phyloP scores from a whole-genome alignment of 2,329 filamentous ascomycete genomes.

The Pseudogymnoascus sp. region DNA sequence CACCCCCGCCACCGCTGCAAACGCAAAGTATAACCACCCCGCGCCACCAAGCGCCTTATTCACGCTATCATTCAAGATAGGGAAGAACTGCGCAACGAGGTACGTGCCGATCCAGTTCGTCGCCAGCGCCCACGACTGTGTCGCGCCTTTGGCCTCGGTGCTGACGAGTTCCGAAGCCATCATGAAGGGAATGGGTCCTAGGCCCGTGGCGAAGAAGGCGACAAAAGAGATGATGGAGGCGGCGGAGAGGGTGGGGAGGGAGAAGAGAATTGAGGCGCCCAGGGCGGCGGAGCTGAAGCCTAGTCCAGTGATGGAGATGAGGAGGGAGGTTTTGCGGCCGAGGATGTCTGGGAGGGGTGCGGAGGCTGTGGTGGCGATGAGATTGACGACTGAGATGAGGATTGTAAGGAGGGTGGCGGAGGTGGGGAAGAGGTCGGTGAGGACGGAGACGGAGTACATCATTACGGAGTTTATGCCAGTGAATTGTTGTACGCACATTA shows the following conservation, averaged over 20 bases:
- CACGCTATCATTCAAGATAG: slow-evolving; percentile 68
- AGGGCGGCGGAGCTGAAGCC: slow-evolving; percentile 68
- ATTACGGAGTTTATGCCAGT: slow-evolving; percentile 95
- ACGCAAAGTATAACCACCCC: slow-evolving; percentile 88
- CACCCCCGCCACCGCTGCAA: slow-evolving; percentile 62
- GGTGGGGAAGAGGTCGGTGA: slow-evolving; percentile 71
- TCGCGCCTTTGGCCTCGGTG: slow-evolving; percentile 81
- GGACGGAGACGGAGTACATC: slow-evolving; percentile 93
- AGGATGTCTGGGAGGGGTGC: slow-evolving; percentile 81
- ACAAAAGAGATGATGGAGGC: slow-evolving; percentile 79
- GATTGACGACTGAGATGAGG: slow-evolving; percentile 76
- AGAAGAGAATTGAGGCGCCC: slow-evolving; percentile 69
- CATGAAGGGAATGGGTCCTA: slow-evolving; percentile 93
- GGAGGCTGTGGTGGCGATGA: slow-evolving; percentile 71
- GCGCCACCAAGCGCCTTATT: slow-evolving; percentile 55
- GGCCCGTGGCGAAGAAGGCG: slow-evolving; percentile 77
- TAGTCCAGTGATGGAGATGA: slow-evolving; percentile 78
- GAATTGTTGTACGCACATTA: slow-evolving; percentile 89
- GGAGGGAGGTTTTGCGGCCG: slow-evolving; percentile 76
- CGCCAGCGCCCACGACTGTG: slow-evolving; percentile 79
- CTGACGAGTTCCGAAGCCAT: slow-evolving; percentile 84
- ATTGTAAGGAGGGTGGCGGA: slow-evolving; percentile 81
- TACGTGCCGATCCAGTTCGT: slow-evolving; percentile 90
- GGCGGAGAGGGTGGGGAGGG: slow-evolving; percentile 67
- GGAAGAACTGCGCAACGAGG: slow-evolving; percentile 89